These are phyloP conservation scores for Balansia obtecta DNA, from an alignment of 2,329 filamentous ascomycete genomes.

Conservation along the genomic window DNA sequence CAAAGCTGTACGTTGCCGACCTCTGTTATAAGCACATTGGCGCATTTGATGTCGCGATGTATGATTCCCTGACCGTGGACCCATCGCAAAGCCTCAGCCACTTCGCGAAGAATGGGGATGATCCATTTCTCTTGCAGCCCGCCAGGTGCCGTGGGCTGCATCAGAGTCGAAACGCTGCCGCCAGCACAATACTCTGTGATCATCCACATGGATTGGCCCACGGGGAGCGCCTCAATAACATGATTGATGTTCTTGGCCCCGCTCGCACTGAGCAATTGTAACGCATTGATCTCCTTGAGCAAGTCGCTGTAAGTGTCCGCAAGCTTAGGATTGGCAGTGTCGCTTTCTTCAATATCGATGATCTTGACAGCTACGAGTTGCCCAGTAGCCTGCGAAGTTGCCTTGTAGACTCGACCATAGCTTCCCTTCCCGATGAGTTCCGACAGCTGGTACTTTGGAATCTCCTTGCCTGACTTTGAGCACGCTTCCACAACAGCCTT, in stretches of 20 bases:
- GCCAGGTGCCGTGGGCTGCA: slow-evolving; percentile 53
- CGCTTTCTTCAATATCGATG: slow-evolving; percentile 70
- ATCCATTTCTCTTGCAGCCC: slow-evolving; percentile 61
- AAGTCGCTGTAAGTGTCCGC: slow-evolving; percentile 59
- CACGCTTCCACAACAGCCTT: slow-evolving; percentile 49
- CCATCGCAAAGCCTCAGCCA: slow-evolving; percentile 53
- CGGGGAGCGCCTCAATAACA: slow-evolving; percentile 65
- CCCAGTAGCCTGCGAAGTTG: slow-evolving; percentile 29
- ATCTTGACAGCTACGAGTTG: slow-evolving; percentile 66
- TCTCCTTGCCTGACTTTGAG: slow-evolving; percentile 43
- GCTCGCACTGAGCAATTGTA: slow-evolving; percentile 61
- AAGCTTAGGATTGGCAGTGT: slow-evolving; percentile 51
- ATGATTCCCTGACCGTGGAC: slow-evolving; percentile 58
- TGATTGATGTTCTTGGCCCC: slow-evolving; percentile 71
- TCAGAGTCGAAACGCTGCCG: slow-evolving; percentile 64
- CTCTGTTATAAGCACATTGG: slow-evolving; percentile 71
- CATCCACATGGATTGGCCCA: slow-evolving; percentile 77
- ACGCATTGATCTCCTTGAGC: slow-evolving; percentile 53
- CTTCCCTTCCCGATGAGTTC: slow-evolving; percentile 66
- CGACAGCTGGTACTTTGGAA: slow-evolving; percentile 54
- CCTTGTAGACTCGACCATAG: slow-evolving; percentile 65
- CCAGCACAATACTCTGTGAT: slow-evolving; percentile 78
- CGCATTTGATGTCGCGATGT: slow-evolving; percentile 61
- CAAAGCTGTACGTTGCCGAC: slow-evolving; percentile 67
- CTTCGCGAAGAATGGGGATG: slow-evolving; percentile 53